A percentile compares a stretch with the other conserved stretches of the same genome.
Conservation (phyloP, 306 rosid species). For the Cicer yamashitae region DNA sequence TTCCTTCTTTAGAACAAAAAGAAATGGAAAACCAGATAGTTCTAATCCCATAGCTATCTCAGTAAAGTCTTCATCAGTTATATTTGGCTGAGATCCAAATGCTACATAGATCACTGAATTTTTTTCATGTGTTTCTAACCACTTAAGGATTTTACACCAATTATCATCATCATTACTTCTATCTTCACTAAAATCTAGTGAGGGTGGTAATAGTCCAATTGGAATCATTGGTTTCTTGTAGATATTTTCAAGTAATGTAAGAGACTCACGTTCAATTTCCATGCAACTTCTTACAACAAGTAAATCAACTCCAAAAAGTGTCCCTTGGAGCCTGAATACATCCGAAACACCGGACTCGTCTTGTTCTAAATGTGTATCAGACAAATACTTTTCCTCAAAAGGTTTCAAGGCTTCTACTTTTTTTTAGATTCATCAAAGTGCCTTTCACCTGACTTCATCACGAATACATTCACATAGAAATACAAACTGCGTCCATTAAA, state of each 20-base stretch:
- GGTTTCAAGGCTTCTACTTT: background rate
- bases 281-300: slow-evolving; percentile 43
- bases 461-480: too few species aligned
- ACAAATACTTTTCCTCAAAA: slow-evolving; percentile 23
- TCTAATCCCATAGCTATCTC: slow-evolving; percentile 35
- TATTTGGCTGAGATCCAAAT: slow-evolving; percentile 41
- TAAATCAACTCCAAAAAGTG: slow-evolving; percentile 4
- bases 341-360: slow-evolving; percentile 23
- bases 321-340: background rate
- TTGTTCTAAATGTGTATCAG: background rate
- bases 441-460: background rate
- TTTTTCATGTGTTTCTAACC: slow-evolving; percentile 45
- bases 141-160: slow-evolving; percentile 37
- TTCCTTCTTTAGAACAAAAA: background rate
- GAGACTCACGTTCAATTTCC: slow-evolving; percentile 46
- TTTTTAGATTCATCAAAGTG: too few species aligned
- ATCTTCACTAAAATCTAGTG: slow-evolving; percentile 4
- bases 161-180: background rate
- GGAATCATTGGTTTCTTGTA: slow-evolving; percentile 46
- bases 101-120: slow-evolving; percentile 29
- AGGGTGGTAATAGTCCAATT: slow-evolving; percentile 44
- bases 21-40: slow-evolving; percentile 14
- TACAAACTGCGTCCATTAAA: too few species aligned
- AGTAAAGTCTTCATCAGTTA: slow-evolving; percentile 33
- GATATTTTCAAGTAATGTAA: background rate